phyloP scores from a whole-genome alignment of 2,329 filamentous ascomycete species.

The Nannizziopsis arthrosporioides region DNA sequence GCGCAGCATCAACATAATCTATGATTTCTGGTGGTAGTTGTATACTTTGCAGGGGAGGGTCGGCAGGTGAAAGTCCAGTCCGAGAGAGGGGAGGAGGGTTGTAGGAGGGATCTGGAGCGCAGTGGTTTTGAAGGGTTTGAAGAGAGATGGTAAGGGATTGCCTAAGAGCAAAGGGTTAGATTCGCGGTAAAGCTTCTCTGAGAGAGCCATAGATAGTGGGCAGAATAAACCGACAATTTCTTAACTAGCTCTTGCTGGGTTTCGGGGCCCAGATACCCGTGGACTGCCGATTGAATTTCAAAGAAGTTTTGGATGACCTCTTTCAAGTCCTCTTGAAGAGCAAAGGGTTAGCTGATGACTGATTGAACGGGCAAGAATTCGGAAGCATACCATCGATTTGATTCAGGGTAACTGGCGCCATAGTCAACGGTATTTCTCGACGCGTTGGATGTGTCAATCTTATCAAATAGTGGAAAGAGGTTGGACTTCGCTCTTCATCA shows the following conservation, averaged over 20 bases:
- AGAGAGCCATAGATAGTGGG: background rate
- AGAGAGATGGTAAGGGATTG: constrained; percentile 41
- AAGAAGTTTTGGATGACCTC: constrained; percentile 52
- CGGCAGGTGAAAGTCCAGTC: constrained; percentile 15
- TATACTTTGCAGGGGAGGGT: constrained; percentile 40
- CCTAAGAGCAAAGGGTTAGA: constrained; percentile 11
- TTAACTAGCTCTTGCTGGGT: constrained; percentile 47
- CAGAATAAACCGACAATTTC: constrained; percentile 39
- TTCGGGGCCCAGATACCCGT: constrained; percentile 47
- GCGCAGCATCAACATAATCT: constrained; percentile 50
- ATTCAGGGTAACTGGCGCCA: constrained; percentile 28
- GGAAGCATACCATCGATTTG: constrained; percentile 26
- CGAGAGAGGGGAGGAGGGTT: constrained; percentile 5
- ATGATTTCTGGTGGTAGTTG: constrained; percentile 51
- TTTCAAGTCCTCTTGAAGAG: constrained; percentile 42
- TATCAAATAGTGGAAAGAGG: background rate
- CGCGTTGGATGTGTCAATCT: background rate
- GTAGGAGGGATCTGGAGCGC: constrained; percentile 22
- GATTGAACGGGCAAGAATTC: background rate
- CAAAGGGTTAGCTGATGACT: constrained; percentile 16
- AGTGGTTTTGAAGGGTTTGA: constrained; percentile 38
- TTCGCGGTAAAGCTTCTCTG: background rate
- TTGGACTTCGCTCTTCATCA: background rate
- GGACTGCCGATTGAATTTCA: constrained; percentile 46
- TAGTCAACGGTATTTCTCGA: constrained; percentile 13